These are phyloP conservation scores for Adansonia gregorii DNA, from an alignment of 441 rosid genomes.

Conservation along the genomic window DNA sequence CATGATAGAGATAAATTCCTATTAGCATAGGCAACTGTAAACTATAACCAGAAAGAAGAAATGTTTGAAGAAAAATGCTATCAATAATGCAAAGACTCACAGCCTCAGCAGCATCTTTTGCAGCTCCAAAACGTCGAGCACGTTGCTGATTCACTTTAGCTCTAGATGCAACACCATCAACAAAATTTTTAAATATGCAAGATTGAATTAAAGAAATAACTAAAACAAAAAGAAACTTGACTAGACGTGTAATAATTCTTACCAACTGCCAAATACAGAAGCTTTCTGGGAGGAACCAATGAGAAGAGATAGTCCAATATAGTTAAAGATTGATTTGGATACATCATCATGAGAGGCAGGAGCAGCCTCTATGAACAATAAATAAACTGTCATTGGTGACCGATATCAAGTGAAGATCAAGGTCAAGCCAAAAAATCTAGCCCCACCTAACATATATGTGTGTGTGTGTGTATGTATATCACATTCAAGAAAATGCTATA, in stretches of 20 bases:
- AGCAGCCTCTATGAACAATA: constrained; percentile 59
- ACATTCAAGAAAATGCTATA: neutral
- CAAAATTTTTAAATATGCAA: constrained; percentile 24
- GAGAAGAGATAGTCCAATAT: constrained; percentile 82
- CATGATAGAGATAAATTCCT: constrained; percentile 34
- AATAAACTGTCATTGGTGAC: neutral
- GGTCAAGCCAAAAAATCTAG: constrained; percentile 1
- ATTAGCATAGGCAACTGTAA: constrained; percentile 28
- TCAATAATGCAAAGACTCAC: constrained; percentile 46
- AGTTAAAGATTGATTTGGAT: constrained; percentile 78
- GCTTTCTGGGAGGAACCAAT: constrained; percentile 93
- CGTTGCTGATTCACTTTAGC: constrained; percentile 99
- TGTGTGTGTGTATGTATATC: neutral
- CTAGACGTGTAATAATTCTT: constrained; percentile 30
- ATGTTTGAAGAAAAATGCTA: neutral
- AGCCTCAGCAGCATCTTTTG: constrained; percentile 93
- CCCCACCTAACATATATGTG: neutral
- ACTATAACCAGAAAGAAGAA: neutral
- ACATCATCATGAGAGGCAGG: constrained; percentile 90
- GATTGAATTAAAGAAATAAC: constrained; percentile 12
- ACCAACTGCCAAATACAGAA: constrained; percentile 96
- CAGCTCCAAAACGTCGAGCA: constrained; percentile 90
- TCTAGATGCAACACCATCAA: constrained; percentile 99
- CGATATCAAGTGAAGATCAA: constrained; percentile 3
- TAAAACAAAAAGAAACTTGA: constrained; percentile 1